Evolutionary conservation across 345 rosid species (phyloP), one percentile per base, ranked within the genome.

Genomic region (Populus alba): DNA sequence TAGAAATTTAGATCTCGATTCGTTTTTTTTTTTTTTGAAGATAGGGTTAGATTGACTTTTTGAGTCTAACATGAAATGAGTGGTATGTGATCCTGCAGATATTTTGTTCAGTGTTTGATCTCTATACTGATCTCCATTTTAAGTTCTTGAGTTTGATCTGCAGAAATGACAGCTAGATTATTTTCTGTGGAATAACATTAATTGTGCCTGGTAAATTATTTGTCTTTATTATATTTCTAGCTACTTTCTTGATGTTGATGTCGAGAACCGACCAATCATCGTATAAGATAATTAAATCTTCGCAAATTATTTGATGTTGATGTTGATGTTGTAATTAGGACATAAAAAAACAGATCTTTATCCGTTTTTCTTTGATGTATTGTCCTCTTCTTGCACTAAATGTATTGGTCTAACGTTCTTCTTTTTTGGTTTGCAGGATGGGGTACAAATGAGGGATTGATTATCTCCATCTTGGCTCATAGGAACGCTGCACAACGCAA

Each of bases 361-460:
- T 74, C 16, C n/a, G 8, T 29, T 43, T 66, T 63, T 27, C 38
- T 47, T 0, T 22, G 11, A 23, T 25, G 53, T 5, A 39, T 27
- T 5, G 70, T 20, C 22, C 39, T 27, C 72, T 22, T 12, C 43
- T 31, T 20, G n/a, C 11, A 2, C 59, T 5, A 18, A 25, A 23
- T 31, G n/a, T 17, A 33, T 53, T 18, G 23, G 17, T 51, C 73
- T 51, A 15, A 63, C 31, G 37, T 51, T 23, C 47, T 63, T 41
- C 68, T 82, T 27, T 55, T 15, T 59, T 59, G 5, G 27, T 59
- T 57, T 47, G 76, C 87, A 95, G 98, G 98, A 79, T 95, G 98
- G 97, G 98, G 99, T 38, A 93, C 99, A 17, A 86, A 95, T 72
- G 99, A 95, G 81, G 80, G 78, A 2, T 68, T 87, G 85, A 93